Evolutionary conservation across 345 rosid species (phyloP).

Genomic region (Citrus inodora): DNA sequence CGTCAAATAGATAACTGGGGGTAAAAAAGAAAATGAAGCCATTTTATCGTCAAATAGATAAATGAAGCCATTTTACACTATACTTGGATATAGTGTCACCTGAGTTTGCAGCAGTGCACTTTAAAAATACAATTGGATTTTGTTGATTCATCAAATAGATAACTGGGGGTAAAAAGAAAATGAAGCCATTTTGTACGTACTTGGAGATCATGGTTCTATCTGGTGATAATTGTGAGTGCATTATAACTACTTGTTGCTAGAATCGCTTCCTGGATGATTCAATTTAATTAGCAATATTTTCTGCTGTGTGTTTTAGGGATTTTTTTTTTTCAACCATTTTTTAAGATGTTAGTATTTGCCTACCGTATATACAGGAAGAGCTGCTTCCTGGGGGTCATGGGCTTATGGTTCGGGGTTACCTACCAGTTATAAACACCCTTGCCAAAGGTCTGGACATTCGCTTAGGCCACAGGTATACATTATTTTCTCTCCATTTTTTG

Average conservation of each 20-base stretch:
- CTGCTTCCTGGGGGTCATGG: conserved; percentile 96
- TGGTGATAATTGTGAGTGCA: background rate
- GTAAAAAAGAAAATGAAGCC: background rate
- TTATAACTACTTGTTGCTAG: background rate
- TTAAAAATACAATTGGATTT: too few species aligned
- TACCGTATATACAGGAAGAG: conserved; percentile 57
- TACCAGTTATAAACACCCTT: conserved; percentile 89
- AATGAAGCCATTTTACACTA: background rate
- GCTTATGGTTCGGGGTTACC: conserved; percentile 96
- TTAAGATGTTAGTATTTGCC: background rate
- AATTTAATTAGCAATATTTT: background rate
- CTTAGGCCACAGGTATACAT: conserved; percentile 63
- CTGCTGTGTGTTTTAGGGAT: background rate
- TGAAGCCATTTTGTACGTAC: background rate
- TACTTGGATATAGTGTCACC: background rate
- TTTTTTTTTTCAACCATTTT: background rate
- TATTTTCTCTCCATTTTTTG: background rate
- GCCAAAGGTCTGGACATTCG: conserved; percentile 93
- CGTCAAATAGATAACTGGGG: too few species aligned
- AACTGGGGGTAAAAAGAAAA: background rate
- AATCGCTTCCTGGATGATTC: background rate
- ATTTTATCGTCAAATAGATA: background rate
- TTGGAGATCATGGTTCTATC: background rate
- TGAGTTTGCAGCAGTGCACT: background rate
- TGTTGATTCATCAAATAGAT: too few species aligned